These are phyloP conservation scores for Exophiala sp. DNA, from an alignment of 2,329 filamentous ascomycete species.

Conservation along the genomic window DNA sequence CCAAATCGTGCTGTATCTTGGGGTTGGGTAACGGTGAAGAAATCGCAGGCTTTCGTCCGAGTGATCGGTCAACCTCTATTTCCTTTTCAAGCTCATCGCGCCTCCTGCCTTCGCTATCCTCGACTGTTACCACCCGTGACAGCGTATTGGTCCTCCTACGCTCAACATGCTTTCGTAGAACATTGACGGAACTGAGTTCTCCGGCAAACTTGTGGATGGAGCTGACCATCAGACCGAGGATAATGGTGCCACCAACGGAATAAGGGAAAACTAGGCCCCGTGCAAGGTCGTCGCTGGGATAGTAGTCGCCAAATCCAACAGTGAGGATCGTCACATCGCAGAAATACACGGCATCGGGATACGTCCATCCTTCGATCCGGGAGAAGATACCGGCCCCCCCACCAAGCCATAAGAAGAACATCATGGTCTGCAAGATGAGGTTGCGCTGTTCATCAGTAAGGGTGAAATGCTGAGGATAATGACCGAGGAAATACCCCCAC, in stretches of 20 bases:
- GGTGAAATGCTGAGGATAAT: constrained; percentile 72
- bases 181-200: constrained; percentile 56
- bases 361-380: constrained; percentile 57
- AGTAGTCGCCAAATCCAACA: constrained; percentile 58
- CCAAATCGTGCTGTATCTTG: constrained; percentile 22
- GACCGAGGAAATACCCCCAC: constrained; percentile 65
- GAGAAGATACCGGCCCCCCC: constrained; percentile 71
- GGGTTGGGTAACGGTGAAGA: constrained; percentile 33
- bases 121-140: constrained; percentile 46
- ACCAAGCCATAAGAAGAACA: constrained; percentile 74
- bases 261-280: constrained; percentile 75
- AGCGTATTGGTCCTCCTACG: constrained; percentile 50
- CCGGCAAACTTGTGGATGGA: constrained; percentile 65
- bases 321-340: constrained; percentile 63
- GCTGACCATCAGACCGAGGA: constrained; percentile 73
- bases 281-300: constrained; percentile 51
- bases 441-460: constrained; percentile 77
- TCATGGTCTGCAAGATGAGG: constrained; percentile 82
- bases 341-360: constrained; percentile 73
- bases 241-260: constrained; percentile 75
- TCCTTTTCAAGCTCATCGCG: constrained; percentile 31
- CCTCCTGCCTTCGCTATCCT: constrained; percentile 13
- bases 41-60: constrained; percentile 30
- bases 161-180: constrained; percentile 55
- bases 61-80: constrained; percentile 18